These are phyloP conservation scores for Myxozyma geophila DNA, from an alignment of 805 yeast species.

Conservation along the genomic window DNA sequence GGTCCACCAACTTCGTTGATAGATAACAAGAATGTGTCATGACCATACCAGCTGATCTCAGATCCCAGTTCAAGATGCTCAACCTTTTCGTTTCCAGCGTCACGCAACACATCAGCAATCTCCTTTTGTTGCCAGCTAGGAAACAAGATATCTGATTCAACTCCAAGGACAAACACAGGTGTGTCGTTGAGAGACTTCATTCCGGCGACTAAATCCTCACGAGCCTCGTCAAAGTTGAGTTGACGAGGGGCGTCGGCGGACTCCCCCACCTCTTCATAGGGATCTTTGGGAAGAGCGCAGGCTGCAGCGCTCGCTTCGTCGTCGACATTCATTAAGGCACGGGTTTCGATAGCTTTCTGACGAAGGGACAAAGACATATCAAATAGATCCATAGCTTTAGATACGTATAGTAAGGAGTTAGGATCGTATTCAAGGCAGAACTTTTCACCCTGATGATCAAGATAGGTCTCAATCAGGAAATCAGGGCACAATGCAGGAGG, in stretches of 20 bases:
- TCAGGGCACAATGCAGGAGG: constrained; percentile 93
- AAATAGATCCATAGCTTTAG: constrained; percentile 94
- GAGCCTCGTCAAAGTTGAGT: constrained; percentile 32
- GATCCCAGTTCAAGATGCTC: constrained; percentile 75
- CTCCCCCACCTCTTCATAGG: constrained; percentile 46
- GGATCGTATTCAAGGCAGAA: constrained; percentile 91
- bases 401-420: constrained; percentile 81
- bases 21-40: constrained; percentile 85
- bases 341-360: constrained; percentile 18
- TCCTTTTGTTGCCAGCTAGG: constrained; percentile 96
- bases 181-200: constrained; percentile 64
- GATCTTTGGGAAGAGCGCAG: constrained; percentile 27
- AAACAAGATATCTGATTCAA: constrained; percentile 88
- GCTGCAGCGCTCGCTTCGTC: constrained; percentile 6
- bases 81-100: constrained; percentile 48
- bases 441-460: constrained; percentile 94
- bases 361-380: constrained; percentile 53
- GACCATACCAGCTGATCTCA: constrained; percentile 82
- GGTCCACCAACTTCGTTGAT: constrained; percentile 80
- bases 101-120: constrained; percentile 62
- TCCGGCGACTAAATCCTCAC: constrained; percentile 66
- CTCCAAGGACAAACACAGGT: constrained; percentile 80
- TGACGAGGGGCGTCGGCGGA: constrained; percentile 17
- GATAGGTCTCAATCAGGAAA: constrained; percentile 85
- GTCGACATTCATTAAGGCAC: constrained; percentile 7